Evolutionary conservation across 192 early-diverging fungal species (phyloP).

Genomic region (Podila epigama): DNA sequence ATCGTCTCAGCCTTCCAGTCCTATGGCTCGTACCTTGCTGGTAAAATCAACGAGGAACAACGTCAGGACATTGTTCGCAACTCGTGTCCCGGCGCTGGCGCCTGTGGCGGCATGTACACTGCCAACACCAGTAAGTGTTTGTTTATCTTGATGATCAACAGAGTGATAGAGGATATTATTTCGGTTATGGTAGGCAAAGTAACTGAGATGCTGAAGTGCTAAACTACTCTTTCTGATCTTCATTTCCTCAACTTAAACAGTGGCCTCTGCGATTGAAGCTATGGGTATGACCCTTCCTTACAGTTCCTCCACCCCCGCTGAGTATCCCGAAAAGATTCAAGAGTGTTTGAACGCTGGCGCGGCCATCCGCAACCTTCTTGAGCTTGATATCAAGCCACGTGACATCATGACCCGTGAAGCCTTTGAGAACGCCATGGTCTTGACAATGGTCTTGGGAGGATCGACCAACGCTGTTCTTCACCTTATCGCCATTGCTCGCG

Average conservation of each 20-base stretch:
- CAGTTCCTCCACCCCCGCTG: constrained; percentile 94
- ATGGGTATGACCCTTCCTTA: constrained; percentile 98
- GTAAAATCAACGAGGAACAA: constrained; percentile 88
- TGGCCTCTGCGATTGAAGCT: constrained; percentile 96
- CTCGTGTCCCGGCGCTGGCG: constrained; percentile 90
- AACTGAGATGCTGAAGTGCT: neutral
- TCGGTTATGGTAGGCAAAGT: too few species aligned
- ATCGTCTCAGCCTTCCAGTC: constrained; percentile 97
- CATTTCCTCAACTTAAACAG: constrained; percentile 33
- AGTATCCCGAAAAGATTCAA: constrained; percentile 82
- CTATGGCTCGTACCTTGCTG: constrained; percentile 93
- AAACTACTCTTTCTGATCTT: neutral
- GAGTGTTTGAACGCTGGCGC: constrained; percentile 88
- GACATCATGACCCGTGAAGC: constrained; percentile 97
- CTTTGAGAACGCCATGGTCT: constrained; percentile 96
- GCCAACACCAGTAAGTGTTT: constrained; percentile 86
- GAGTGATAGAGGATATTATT: too few species aligned
- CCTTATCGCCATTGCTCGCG: constrained; percentile 90
- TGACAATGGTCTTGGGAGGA: constrained; percentile 94
- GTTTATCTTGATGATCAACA: too few species aligned
- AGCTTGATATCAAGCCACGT: constrained; percentile 90
- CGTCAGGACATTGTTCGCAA: constrained; percentile 76
- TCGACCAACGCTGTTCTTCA: constrained; percentile 99
- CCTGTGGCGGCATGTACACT: constrained; percentile 99
- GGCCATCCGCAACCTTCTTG: constrained; percentile 89